Conservation (phyloP, 176 grass and related monocot genomes). For the Chrysopogon serrulatus region DNA sequence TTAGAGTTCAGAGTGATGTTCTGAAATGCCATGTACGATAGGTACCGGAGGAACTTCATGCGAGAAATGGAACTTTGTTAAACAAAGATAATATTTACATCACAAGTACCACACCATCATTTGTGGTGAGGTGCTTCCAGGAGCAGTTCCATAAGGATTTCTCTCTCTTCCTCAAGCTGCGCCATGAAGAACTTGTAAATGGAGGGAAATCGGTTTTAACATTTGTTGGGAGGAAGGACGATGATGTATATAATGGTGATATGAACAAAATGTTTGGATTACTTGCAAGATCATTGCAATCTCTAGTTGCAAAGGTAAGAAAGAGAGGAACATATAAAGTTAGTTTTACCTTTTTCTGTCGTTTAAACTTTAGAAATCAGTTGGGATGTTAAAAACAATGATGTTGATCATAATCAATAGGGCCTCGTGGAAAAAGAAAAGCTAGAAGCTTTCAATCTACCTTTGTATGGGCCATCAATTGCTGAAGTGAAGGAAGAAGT, state of each 20-base stretch:
- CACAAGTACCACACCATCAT: neutral
- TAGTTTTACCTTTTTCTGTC: too few relatives aligned
- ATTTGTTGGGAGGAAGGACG: constrained; percentile 20
- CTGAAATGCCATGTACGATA: neutral
- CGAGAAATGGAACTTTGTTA: neutral
- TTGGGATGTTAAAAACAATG: too few relatives aligned
- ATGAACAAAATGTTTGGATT: neutral
- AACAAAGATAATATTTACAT: constrained; percentile 48
- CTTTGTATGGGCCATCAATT: constrained; percentile 30
- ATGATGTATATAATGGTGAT: neutral
- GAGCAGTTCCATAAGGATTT: constrained; percentile 19
- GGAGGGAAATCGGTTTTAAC: constrained; percentile 37
- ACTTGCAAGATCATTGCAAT: neutral
- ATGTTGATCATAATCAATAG: neutral
- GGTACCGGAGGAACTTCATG: neutral
- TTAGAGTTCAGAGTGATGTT: too few relatives aligned
- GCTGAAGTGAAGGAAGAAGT: constrained; percentile 20
- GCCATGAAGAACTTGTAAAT: constrained; percentile 14
- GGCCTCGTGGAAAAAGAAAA: constrained; percentile 32
- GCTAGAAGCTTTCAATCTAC: constrained; percentile 20
- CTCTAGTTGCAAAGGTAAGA: constrained; percentile 7
- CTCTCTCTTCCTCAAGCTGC: too few relatives aligned
- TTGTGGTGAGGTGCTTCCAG: constrained; percentile 4
- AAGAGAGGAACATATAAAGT: neutral
- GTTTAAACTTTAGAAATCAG: too few relatives aligned